These are phyloP conservation scores for Oryza australiensis DNA, from an alignment of 176 grass and related monocot genomes.

Conservation along the genomic window DNA sequence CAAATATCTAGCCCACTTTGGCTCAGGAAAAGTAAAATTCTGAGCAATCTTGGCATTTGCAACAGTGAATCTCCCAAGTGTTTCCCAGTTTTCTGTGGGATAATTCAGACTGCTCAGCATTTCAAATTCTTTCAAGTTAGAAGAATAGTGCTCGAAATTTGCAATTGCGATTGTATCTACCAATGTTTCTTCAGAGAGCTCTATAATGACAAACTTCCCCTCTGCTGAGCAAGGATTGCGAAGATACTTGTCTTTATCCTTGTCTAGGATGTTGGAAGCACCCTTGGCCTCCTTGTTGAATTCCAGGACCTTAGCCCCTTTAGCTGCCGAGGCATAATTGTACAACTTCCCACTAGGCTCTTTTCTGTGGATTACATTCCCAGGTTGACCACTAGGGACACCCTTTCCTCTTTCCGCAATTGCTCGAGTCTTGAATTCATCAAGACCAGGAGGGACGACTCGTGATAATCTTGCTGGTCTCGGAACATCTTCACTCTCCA, in stretches of 20 bases:
- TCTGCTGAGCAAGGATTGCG: conserved; percentile 93
- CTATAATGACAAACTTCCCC: conserved; percentile 86
- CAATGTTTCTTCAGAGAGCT: conserved; percentile 98
- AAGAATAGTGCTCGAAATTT: conserved; percentile 96
- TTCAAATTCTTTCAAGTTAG: conserved; percentile 90
- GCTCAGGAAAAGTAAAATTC: conserved; percentile 64
- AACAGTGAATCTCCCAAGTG: conserved; percentile 74
- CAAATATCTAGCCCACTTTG: conserved; percentile 90
- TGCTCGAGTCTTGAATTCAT: conserved; percentile 87
- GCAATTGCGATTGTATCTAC: conserved; percentile 81
- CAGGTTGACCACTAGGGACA: conserved; percentile 44
- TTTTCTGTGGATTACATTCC: conserved; percentile 72
- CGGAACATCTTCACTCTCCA: conserved; percentile 46
- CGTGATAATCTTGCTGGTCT: conserved; percentile 55
- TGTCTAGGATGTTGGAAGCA: conserved; percentile 92
- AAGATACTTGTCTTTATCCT: conserved; percentile 94
- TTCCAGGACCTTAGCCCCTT: conserved; percentile 82
- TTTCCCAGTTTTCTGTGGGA: conserved; percentile 82
- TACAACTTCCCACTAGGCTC: conserved; percentile 92
- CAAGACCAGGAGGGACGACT: conserved; percentile 61
- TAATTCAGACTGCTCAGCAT: conserved; percentile 72
- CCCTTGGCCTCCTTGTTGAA: conserved; percentile 98
- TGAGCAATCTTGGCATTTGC: conserved; percentile 76
- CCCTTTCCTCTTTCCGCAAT: conserved; percentile 59
- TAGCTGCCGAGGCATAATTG: conserved; percentile 84